phyloP scores from a whole-genome alignment of 805 yeast genomes.

The Schwanniomyces vanrijiae region DNA sequence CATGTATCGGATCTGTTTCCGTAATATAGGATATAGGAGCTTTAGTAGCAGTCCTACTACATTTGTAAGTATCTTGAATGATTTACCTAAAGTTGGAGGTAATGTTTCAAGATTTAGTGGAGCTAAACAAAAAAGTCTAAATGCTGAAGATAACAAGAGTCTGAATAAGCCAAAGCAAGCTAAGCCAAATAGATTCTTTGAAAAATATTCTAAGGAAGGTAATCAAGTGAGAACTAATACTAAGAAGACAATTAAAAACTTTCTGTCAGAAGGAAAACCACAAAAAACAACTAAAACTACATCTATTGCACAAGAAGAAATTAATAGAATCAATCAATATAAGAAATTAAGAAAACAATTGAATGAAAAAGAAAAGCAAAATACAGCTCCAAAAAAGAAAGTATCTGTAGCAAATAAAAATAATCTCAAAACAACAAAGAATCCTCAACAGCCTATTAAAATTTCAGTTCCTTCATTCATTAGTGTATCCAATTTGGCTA shows the following conservation, averaged over 20 bases:
- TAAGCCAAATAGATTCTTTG: constrained; percentile 36
- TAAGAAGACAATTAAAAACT: not conserved
- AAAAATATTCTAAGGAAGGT: constrained; percentile 12
- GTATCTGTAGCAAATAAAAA: constrained; percentile 9
- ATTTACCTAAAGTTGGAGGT: constrained; percentile 29
- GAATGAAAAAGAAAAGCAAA: constrained; percentile 6
- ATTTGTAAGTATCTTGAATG: constrained; percentile 18
- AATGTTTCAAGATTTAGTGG: constrained; percentile 18
- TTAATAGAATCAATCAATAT: constrained; percentile 5
- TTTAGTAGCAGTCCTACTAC: not conserved
- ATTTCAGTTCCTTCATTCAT: constrained; percentile 71
- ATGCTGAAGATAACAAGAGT: not conserved
- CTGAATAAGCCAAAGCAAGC: not conserved
- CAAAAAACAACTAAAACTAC: not conserved
- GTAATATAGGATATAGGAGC: not conserved
- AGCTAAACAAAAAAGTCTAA: not conserved
- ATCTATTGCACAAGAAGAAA: not conserved
- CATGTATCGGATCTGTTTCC: not conserved
- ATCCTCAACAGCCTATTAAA: constrained; percentile 16
- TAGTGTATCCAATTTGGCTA: constrained; percentile 77
- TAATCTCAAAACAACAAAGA: not conserved
- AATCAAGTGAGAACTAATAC: not conserved
- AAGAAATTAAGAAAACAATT: constrained; percentile 4
- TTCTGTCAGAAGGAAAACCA: not conserved
- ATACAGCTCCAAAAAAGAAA: constrained; percentile 8